These are phyloP conservation scores for Sugiyamaella marilandica DNA, from an alignment of 805 yeast species.

Conservation along the genomic window DNA sequence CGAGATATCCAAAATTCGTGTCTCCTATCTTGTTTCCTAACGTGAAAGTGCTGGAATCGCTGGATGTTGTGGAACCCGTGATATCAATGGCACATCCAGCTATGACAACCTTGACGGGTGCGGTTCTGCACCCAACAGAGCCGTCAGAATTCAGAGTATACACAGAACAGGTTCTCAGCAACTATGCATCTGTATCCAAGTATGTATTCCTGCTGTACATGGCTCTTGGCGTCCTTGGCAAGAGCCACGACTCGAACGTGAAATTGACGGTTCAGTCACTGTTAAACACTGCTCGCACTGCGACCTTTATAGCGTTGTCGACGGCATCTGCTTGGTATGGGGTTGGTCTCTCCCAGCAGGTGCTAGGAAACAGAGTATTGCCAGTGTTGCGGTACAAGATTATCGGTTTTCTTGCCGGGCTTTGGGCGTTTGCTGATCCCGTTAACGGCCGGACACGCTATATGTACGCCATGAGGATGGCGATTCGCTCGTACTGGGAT, in stretches of 20 bases:
- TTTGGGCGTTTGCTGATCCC: conserved; percentile 37
- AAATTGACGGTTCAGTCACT: conserved; percentile 12
- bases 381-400: conserved; percentile 34
- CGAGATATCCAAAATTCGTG: conserved; percentile 31
- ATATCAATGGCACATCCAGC: conserved; percentile 32
- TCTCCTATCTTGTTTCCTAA: conserved; percentile 29
- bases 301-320: conserved; percentile 32
- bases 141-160: conserved; percentile 26
- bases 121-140: conserved; percentile 31
- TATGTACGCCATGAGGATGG: conserved; percentile 34
- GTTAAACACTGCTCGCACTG: conserved; percentile 30
- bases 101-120: conserved; percentile 29
- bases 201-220: conserved; percentile 30
- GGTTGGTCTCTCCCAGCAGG: conserved; percentile 32
- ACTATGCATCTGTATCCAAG: conserved; percentile 25
- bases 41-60: conserved; percentile 16
- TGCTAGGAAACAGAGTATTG: conserved; percentile 29
- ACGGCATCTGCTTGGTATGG: conserved; percentile 38
- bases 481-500: conserved; percentile 35
- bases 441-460: conserved; percentile 32
- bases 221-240: conserved; percentile 18
- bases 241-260: background rate
- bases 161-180: conserved; percentile 22
- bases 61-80: conserved; percentile 24
- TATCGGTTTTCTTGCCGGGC: conserved; percentile 40